A percentile compares a stretch with the other conserved stretches of the same genome.
Conservation (phyloP, 1,284 basidiomycete genomes). For the Athelia psychrophila region DNA sequence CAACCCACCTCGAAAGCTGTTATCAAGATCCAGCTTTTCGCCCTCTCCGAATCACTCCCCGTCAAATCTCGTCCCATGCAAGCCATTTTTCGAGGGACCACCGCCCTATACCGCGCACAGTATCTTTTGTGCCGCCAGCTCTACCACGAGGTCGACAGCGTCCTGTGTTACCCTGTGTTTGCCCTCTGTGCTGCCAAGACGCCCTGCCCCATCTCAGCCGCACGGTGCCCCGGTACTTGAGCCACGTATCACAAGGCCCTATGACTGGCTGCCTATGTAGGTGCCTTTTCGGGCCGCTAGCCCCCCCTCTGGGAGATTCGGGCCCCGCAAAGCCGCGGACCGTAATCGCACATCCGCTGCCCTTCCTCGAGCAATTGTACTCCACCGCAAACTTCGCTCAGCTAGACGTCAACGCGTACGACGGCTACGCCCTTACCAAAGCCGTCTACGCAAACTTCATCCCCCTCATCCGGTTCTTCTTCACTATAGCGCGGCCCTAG, state of each 20-base stretch:
- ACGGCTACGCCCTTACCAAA: conserved; percentile 76
- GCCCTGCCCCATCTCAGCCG: conserved; percentile 42
- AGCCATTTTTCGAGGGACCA: conserved; percentile 48
- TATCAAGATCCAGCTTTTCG: conserved; percentile 69
- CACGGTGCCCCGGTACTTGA: not conserved
- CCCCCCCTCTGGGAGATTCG: not conserved
- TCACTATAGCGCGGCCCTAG: conserved; percentile 73
- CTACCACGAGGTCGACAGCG: conserved; percentile 35
- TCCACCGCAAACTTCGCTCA: conserved; percentile 33
- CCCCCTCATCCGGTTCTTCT: conserved; percentile 66
- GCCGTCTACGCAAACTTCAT: conserved; percentile 66
- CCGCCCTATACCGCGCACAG: conserved; percentile 51
- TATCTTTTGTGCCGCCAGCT: conserved; percentile 49
- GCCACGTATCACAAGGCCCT: too few relatives aligned
- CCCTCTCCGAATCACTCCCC: conserved; percentile 60
- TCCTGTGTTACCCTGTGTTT: conserved; percentile 67
- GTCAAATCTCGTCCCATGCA: conserved; percentile 49
- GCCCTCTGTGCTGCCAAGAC: conserved; percentile 56
- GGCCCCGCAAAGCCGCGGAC: conserved; percentile 33
- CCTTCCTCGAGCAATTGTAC: conserved; percentile 59
- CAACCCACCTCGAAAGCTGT: conserved; percentile 41
- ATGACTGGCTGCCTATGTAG: too few relatives aligned
- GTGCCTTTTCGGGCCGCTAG: not conserved
- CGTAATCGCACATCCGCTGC: conserved; percentile 51
- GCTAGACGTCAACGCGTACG: conserved; percentile 57